Percentiles rank a stretch among this genome's conserved stretches.
Conservation (phyloP, 176 grass and related monocot genomes). For the Oryza glaberrima region DNA sequence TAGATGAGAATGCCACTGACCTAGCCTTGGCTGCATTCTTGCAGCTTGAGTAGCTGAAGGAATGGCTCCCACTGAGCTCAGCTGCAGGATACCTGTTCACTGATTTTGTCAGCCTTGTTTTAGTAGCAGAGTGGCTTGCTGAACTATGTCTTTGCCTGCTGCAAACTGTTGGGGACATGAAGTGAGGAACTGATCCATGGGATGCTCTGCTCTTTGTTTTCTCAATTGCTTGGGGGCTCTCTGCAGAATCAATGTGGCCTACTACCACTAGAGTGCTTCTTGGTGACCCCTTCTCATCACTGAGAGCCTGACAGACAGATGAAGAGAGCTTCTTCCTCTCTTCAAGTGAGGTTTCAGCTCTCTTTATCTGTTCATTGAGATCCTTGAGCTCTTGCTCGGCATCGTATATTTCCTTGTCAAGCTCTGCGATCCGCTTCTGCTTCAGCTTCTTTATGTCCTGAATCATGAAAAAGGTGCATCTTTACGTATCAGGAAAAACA, state of each 20-base stretch:
- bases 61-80: constrained; percentile 62
- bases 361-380: constrained; percentile 65
- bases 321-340: constrained; percentile 47
- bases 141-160: constrained; percentile 64
- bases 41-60: constrained; percentile 52
- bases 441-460: constrained; percentile 75
- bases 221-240: constrained; percentile 43
- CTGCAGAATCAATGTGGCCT: constrained; percentile 48
- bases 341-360: constrained; percentile 50
- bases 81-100: constrained; percentile 39
- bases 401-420: constrained; percentile 63
- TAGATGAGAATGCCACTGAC: constrained; percentile 40
- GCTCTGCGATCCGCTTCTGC: constrained; percentile 55
- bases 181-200: constrained; percentile 54
- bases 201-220: constrained; percentile 40
- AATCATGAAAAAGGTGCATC: constrained; percentile 19
- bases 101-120: constrained; percentile 48
- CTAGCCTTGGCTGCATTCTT: constrained; percentile 54
- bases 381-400: constrained; percentile 59
- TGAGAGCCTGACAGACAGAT: constrained; percentile 21
- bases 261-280: constrained; percentile 76
- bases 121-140: constrained; percentile 50
- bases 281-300: constrained; percentile 64
- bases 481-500: neutral
- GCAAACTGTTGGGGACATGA: constrained; percentile 81